Base-by-base conservation (phyloP, 805 yeast species). In the Ogataea philodendri region DNA sequence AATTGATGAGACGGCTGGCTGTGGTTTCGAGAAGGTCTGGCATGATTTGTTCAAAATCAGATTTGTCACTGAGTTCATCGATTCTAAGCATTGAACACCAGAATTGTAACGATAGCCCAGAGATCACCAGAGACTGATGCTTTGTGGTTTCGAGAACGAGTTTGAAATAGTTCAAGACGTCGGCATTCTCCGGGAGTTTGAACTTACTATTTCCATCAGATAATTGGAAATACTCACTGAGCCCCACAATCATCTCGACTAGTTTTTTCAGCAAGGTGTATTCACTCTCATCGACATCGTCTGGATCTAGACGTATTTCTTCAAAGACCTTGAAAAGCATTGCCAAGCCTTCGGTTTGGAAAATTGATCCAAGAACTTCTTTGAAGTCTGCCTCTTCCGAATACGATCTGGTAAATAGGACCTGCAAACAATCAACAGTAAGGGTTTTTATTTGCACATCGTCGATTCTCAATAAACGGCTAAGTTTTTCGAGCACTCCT, bases 61-160 rank as follows among this genome's bases (percentile, higher is more conserved):
- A 66, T 45, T 70, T 72, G 9, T 77, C 75, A 41, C 81, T 69
- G 30, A 84, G 66, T 41, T 81, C 85, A 48, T 88, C 96, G 39
- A 81, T 76, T 51, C 99, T 72, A 33, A 94, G 64, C 47, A 90
- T 77, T 2, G 90, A 76, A 42, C 95, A 87, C 98, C 98, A 94
- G 65, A 93, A 83, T 56, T 88, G 96, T 34, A 93, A 63, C 0
- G 96, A 84, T 11, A 93, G 69, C 0, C 96, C 96, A 32, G 95
- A 82, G 3, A 90, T 81, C n/a, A 90, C 81, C 37, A 93, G 69
- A 50, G 95, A 84, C 16, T 86, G 84, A 54, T 87, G 93, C 50
- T 70, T 74, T 0, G 96, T 84, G 1, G 96, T 86, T 29, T 79
- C 73, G 27, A 93, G 65, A 5, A 93, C 87, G 15, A 93, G 70